Evolutionary conservation across 345 rosid genomes (phyloP).

Genomic region (Eucalyptus coolabah): DNA sequence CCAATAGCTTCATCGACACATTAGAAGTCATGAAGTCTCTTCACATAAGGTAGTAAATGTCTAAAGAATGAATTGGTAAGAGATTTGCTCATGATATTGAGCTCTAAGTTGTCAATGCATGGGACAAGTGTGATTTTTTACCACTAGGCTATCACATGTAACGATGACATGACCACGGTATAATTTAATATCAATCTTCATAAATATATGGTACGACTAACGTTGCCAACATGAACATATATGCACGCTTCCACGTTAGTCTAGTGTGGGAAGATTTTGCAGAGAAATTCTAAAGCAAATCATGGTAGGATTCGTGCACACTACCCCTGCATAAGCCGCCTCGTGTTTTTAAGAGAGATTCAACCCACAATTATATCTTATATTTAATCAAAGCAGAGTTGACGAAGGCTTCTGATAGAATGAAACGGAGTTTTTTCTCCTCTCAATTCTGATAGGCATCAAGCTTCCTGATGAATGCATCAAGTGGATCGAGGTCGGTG

Average conservation of each 20-base stretch:
- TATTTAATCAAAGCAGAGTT: neutral
- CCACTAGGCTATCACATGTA: neutral
- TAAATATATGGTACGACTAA: neutral
- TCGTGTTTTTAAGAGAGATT: neutral
- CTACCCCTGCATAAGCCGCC: neutral
- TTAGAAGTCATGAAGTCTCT: neutral
- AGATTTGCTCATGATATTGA: neutral
- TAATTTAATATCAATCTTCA: neutral
- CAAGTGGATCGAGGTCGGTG: neutral
- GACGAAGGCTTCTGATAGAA: neutral
- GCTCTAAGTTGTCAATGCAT: neutral
- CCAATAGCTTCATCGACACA: fast-evolving
- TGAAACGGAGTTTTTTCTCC: neutral
- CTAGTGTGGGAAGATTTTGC: neutral
- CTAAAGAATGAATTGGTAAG: neutral
- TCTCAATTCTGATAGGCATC: neutral
- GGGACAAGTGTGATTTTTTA: neutral
- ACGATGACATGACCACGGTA: neutral
- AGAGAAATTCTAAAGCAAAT: neutral
- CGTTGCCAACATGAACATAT: neutral
- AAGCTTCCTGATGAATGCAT: neutral
- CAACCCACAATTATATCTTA: neutral
- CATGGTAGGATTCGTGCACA: neutral
- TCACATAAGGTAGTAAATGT: neutral
- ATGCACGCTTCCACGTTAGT: neutral